Evolutionary conservation across 2,329 filamentous ascomycete genomes (phyloP).

Genomic region (Fusarium acutatum): DNA sequence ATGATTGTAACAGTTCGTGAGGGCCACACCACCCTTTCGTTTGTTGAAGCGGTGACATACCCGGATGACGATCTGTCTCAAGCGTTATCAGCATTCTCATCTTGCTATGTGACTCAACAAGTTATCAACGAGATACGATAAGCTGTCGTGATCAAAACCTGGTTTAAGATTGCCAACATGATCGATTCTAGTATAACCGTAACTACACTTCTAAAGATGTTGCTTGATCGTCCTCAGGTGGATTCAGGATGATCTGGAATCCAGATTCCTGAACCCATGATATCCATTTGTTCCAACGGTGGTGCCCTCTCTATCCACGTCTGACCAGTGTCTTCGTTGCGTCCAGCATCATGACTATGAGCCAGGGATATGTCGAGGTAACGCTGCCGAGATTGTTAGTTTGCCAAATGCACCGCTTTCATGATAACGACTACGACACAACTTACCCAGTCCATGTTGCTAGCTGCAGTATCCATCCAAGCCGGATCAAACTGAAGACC

Average conservation of each 20-base stretch:
- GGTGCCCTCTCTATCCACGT: slow-evolving; percentile 44
- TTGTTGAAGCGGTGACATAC: slow-evolving; percentile 4
- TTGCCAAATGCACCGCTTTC: background rate
- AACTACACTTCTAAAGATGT: background rate
- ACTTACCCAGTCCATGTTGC: slow-evolving; percentile 53
- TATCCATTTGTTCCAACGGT: slow-evolving; percentile 39
- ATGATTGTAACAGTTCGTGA: slow-evolving; percentile 6
- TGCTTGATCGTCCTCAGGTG: slow-evolving; percentile 6
- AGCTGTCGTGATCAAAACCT: background rate
- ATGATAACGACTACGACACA: background rate
- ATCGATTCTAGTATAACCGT: background rate
- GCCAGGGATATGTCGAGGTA: slow-evolving; percentile 48
- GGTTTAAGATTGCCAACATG: background rate
- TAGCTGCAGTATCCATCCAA: slow-evolving; percentile 46
- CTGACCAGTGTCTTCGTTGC: slow-evolving; percentile 39
- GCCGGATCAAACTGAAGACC: slow-evolving; percentile 47
- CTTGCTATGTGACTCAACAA: slow-evolving; percentile 2
- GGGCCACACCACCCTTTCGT: slow-evolving; percentile 28
- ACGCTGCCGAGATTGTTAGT: slow-evolving; percentile 36
- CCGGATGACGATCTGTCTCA: background rate
- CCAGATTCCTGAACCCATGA: slow-evolving; percentile 40
- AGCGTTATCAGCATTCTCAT: background rate
- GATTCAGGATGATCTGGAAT: background rate
- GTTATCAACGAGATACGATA: background rate
- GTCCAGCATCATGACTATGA: slow-evolving; percentile 43